Conservation (phyloP, 2,329 filamentous ascomycete genomes). For the Cytospora leucostoma region DNA sequence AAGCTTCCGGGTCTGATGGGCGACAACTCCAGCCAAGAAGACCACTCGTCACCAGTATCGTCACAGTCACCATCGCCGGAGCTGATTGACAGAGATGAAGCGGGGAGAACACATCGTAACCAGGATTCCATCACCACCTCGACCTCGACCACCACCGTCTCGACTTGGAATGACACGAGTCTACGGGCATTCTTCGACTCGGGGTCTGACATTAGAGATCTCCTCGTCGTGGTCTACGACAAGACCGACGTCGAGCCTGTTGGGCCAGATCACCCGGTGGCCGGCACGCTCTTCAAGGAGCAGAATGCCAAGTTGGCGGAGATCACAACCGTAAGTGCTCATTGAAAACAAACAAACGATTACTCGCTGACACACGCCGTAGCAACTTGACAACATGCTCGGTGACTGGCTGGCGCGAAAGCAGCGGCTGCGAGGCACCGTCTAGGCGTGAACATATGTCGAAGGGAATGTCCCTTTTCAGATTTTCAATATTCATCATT, state of each 20-base stretch:
- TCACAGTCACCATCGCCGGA: constrained; percentile 61
- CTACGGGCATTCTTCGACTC: constrained; percentile 91
- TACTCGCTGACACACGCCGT: constrained; percentile 30
- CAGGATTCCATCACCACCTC: constrained; percentile 55
- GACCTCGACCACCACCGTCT: constrained; percentile 56
- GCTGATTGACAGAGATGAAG: constrained; percentile 52
- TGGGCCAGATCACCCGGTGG: constrained; percentile 82
- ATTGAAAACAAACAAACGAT: neutral
- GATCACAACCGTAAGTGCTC: constrained; percentile 69
- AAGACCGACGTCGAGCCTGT: constrained; percentile 80
- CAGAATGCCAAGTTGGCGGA: constrained; percentile 84
- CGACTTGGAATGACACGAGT: constrained; percentile 83
- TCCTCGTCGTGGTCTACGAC: constrained; percentile 90
- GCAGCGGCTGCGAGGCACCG: constrained; percentile 58
- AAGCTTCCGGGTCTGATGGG: constrained; percentile 68
- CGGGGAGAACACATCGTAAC: constrained; percentile 42
- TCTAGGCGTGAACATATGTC: constrained; percentile 36
- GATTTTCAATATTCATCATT: constrained; percentile 7
- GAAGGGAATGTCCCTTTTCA: constrained; percentile 18
- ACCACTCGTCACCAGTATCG: constrained; percentile 61
- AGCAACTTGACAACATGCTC: constrained; percentile 85
- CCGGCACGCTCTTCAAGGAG: constrained; percentile 77
- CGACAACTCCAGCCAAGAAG: constrained; percentile 72
- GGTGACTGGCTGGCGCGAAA: constrained; percentile 77
- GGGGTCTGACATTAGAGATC: constrained; percentile 82